These are phyloP conservation scores for Tuber calosporum DNA, from an alignment of 495 filamentous ascomycete genomes.

Conservation along the genomic window DNA sequence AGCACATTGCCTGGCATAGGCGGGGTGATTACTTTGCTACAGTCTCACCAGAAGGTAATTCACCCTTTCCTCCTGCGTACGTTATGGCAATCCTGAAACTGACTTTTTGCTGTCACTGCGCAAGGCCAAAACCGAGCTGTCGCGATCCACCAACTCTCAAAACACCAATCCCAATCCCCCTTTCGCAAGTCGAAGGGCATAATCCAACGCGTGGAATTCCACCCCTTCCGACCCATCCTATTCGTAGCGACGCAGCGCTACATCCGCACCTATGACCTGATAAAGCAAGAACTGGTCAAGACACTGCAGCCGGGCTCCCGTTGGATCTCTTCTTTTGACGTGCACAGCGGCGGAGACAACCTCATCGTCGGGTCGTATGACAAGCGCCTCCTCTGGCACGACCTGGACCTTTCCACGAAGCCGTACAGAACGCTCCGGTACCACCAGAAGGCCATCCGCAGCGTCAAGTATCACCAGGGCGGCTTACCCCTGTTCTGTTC, in stretches of 20 bases:
- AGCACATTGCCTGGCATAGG: slow-evolving; percentile 91
- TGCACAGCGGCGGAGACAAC: slow-evolving; percentile 90
- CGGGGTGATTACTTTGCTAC: slow-evolving; percentile 91
- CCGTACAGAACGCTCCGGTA: slow-evolving; percentile 96
- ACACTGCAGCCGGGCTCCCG: slow-evolving; percentile 84
- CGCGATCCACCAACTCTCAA: slow-evolving; percentile 88
- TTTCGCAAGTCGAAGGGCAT: slow-evolving; percentile 82
- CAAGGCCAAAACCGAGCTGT: slow-evolving; percentile 68
- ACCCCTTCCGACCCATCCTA: slow-evolving; percentile 83
- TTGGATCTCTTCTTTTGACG: slow-evolving; percentile 89
- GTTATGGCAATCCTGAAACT: background rate
- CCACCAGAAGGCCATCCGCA: slow-evolving; percentile 80
- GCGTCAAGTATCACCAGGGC: slow-evolving; percentile 76
- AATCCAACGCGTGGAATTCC: slow-evolving; percentile 85
- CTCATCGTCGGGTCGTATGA: slow-evolving; percentile 91
- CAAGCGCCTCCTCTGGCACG: slow-evolving; percentile 89
- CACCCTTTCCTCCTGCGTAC: background rate
- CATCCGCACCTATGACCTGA: slow-evolving; percentile 85
- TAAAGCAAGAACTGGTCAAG: slow-evolving; percentile 79
- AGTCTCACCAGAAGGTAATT: slow-evolving; percentile 58
- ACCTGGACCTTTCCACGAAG: slow-evolving; percentile 78
- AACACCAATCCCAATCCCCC: slow-evolving; percentile 87
- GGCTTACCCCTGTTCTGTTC: slow-evolving; percentile 85
- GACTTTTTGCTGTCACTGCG: background rate
- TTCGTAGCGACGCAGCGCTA: slow-evolving; percentile 92